Conservation (phyloP, 1,139 yeast genomes). For the Kodamaea fungicola region DNA sequence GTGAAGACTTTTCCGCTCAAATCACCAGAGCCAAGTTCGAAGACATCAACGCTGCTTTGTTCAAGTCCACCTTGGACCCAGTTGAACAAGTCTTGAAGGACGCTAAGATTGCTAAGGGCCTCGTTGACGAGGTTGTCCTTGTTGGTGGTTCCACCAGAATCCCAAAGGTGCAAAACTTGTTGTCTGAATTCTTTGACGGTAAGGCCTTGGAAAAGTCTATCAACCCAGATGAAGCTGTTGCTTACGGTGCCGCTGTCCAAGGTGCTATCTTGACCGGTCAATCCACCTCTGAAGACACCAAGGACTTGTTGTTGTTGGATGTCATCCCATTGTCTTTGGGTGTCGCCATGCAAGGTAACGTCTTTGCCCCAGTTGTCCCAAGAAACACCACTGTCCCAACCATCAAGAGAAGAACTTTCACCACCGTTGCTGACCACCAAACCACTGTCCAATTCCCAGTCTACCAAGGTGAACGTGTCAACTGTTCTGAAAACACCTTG, state of each 20-base stretch:
- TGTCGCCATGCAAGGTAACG: slow-evolving; percentile 99
- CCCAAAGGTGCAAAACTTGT: slow-evolving; percentile 97
- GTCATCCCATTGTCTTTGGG: slow-evolving; percentile 98
- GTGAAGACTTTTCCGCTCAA: slow-evolving; percentile 94
- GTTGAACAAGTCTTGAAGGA: slow-evolving; percentile 98
- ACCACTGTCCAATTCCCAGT: slow-evolving; percentile 99
- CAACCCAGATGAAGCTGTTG: slow-evolving; percentile 99
- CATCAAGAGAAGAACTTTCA: slow-evolving; percentile 99
- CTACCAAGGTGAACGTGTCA: slow-evolving; percentile 99
- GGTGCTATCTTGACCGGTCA: slow-evolving; percentile 99
- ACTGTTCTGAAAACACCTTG: slow-evolving; percentile 98
- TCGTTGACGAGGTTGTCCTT: slow-evolving; percentile 92
- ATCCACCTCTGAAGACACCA: slow-evolving; percentile 94
- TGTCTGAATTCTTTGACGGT: slow-evolving; percentile 97
- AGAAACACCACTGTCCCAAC: slow-evolving; percentile 99
- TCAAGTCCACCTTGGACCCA: slow-evolving; percentile 95
- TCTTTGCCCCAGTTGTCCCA: slow-evolving; percentile 98
- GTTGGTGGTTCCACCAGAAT: slow-evolving; percentile 99
- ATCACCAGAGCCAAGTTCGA: slow-evolving; percentile 99
- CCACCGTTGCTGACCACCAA: slow-evolving; percentile 99
- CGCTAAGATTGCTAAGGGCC: slow-evolving; percentile 85
- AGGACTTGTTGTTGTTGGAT: slow-evolving; percentile 95
- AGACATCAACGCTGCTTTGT: slow-evolving; percentile 92
- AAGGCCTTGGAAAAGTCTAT: slow-evolving; percentile 94
- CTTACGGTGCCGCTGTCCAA: slow-evolving; percentile 99